phyloP scores from a whole-genome alignment of 345 rosid species.

The Euphorbia lathyris region DNA sequence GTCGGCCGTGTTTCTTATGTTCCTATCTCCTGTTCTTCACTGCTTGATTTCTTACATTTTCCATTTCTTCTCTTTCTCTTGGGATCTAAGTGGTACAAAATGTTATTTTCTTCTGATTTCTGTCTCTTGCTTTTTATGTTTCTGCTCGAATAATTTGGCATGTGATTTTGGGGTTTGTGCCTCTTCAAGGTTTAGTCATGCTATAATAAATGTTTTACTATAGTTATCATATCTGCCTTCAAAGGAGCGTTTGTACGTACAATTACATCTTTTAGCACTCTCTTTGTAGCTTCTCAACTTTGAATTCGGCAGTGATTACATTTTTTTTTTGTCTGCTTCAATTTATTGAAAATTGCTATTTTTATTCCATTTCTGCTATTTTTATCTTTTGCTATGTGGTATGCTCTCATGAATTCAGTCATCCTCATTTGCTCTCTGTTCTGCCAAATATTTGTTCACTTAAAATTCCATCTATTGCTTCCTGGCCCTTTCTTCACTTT shows the following conservation, averaged over 20 bases:
- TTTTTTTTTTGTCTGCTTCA: no score
- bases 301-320: no score
- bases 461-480: background rate
- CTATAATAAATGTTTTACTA: background rate
- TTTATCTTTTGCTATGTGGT: background rate
- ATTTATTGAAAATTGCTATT: background rate
- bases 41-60: no score
- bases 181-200: no score
- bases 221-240: background rate
- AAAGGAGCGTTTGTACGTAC: background rate
- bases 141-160: background rate
- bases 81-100: background rate
- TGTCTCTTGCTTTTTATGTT: background rate
- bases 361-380: background rate
- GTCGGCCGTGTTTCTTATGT: no score
- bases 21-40: background rate
- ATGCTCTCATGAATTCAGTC: background rate
- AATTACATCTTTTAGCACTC: background rate
- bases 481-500: background rate
- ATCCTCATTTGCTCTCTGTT: background rate
- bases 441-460: background rate
- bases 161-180: background rate
- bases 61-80: background rate
- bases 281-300: background rate
- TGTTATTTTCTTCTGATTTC: background rate